These are phyloP conservation scores for Boletellus ananas DNA, from an alignment of 768 basidiomycete species.

Conservation along the genomic window DNA sequence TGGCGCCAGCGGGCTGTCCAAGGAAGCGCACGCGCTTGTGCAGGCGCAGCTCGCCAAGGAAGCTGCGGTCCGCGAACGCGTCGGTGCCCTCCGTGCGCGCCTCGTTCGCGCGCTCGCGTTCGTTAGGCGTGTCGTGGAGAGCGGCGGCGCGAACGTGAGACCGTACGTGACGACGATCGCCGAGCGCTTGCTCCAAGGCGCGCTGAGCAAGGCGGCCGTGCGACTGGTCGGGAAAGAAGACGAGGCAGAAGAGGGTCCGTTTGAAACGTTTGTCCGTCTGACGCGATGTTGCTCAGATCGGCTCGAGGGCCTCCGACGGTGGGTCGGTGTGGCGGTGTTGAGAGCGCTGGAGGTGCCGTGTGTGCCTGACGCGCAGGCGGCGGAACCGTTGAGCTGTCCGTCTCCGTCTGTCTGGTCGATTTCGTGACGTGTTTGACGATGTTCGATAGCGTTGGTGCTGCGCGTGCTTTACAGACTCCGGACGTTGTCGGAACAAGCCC, in stretches of 20 bases:
- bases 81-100: slow-evolving; percentile 48
- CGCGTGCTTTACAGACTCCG: slow-evolving; percentile 85
- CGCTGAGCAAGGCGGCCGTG: slow-evolving; percentile 49
- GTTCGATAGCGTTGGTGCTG: slow-evolving; percentile 61
- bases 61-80: slow-evolving; percentile 55
- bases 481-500: slow-evolving; percentile 72
- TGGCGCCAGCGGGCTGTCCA: slow-evolving; percentile 54
- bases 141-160: slow-evolving; percentile 44
- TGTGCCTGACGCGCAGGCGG: slow-evolving; percentile 68
- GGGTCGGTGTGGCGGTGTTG: slow-evolving; percentile 82
- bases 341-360: slow-evolving; percentile 62
- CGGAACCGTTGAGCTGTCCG: slow-evolving; percentile 57
- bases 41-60: slow-evolving; percentile 84
- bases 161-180: slow-evolving; percentile 56
- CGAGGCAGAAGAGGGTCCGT: slow-evolving; percentile 35
- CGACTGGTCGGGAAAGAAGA: slow-evolving; percentile 50
- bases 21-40: slow-evolving; percentile 81
- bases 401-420: neutral
- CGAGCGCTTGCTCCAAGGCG: slow-evolving; percentile 59
- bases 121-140: slow-evolving; percentile 55
- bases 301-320: slow-evolving; percentile 60
- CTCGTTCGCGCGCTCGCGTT: slow-evolving; percentile 68
- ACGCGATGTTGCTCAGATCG: slow-evolving; percentile 70
- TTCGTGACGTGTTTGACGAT: neutral
- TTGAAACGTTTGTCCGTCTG: slow-evolving; percentile 73